phyloP scores from a whole-genome alignment of 805 yeast species.

The Kregervanrija fluxuum region DNA sequence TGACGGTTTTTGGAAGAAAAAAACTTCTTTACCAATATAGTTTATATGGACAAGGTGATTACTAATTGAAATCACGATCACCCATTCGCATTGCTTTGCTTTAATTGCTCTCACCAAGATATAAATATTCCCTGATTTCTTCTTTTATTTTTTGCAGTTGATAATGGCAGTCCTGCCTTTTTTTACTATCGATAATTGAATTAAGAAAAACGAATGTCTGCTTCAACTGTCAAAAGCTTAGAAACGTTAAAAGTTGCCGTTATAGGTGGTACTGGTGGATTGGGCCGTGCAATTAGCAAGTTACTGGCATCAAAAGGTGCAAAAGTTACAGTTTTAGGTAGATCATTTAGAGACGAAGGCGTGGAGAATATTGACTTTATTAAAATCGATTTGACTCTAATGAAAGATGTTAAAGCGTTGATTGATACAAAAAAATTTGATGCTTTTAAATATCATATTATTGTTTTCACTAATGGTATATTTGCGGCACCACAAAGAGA shows the following conservation, averaged over 20 bases:
- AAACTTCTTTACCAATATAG: no score
- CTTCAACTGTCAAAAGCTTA: background rate
- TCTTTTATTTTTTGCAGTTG: no score
- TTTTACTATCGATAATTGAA: no score
- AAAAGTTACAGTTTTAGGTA: constrained; percentile 30
- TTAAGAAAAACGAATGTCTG: no score
- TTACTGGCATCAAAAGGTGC: constrained; percentile 24
- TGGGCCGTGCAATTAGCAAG: constrained; percentile 30
- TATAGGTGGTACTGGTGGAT: constrained; percentile 37
- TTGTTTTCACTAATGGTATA: constrained; percentile 36
- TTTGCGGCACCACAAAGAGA: constrained; percentile 26
- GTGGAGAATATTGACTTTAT: constrained; percentile 23
- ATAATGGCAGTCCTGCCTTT: no score
- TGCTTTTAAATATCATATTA: constrained; percentile 23
- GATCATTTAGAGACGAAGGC: constrained; percentile 26
- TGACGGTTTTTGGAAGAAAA: no score
- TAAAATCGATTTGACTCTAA: constrained; percentile 29
- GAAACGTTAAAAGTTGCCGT: constrained; percentile 16
- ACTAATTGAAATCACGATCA: no score
- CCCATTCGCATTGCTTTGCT: no score
- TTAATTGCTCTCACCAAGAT: no score
- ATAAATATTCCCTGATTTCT: no score
- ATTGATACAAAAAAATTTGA: constrained; percentile 1
- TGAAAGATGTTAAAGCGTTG: constrained; percentile 15
- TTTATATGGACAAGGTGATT: no score